Percentiles rank a stretch among this genome's conserved stretches.
Conservation (phyloP, 139 green algal species). For the Microglena sp. region DNA sequence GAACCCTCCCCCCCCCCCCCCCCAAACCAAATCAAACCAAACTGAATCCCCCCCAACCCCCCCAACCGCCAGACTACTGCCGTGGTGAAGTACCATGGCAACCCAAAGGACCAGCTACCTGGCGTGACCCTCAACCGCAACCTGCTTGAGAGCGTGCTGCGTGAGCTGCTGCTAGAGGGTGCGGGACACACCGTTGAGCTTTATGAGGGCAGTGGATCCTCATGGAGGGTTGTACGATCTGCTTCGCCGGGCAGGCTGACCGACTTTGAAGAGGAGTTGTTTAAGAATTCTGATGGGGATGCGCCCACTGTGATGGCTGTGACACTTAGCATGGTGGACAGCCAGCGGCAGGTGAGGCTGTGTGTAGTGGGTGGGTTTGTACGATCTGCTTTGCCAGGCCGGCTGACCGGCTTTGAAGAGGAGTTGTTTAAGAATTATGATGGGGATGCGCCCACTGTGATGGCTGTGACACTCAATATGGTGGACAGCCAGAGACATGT, state of each 20-base stretch:
- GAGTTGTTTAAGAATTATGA: conserved; percentile 63
- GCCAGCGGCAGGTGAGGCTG: conserved; percentile 2
- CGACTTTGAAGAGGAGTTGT: conserved; percentile 86
- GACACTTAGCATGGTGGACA: neutral
- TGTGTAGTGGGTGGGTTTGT: no score
- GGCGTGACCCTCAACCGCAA: conserved; percentile 60
- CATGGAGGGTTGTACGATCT: conserved; percentile 24
- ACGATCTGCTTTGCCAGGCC: conserved; percentile 52
- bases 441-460: conserved; percentile 60
- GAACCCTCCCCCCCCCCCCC: neutral
- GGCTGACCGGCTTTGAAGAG: conserved; percentile 74
- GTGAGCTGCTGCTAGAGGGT: conserved; percentile 66
- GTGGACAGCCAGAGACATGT: conserved; percentile 5
- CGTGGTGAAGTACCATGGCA: neutral
- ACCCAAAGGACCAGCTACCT: conserved; percentile 13
- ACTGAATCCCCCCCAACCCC: neutral
- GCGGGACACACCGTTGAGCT: conserved; percentile 68
- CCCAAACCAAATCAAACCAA: neutral
- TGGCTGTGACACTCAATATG: conserved; percentile 23
- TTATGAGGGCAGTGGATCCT: conserved; percentile 58
- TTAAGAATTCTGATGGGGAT: conserved; percentile 42
- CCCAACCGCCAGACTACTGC: neutral
- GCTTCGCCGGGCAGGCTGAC: conserved; percentile 65
- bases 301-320: conserved; percentile 53
- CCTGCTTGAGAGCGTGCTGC: conserved; percentile 64